Base-by-base conservation (phyloP, 2,329 filamentous ascomycete genomes). In the Pseudogymnoascus sp. region DNA sequence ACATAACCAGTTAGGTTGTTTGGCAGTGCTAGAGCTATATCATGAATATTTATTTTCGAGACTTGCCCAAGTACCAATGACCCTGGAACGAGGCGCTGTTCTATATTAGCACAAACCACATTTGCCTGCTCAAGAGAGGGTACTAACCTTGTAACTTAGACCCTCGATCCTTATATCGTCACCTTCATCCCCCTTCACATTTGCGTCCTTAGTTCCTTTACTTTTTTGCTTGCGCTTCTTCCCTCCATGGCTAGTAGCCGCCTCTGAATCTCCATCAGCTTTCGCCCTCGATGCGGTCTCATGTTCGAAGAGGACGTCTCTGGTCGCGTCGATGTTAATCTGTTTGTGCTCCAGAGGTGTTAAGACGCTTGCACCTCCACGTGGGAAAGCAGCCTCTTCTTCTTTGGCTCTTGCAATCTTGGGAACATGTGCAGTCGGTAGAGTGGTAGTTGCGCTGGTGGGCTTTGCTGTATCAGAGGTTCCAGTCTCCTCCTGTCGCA, bases 311-410 rank as follows among this genome's bases (percentile, higher is more conserved):
- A 96, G 80, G 43, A 93, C 95, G 80, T 99, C 95, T 71, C 89
- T 88, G 73, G 90, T 95, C 54, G 95, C 95, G 77, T 98, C 90
- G 65, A 96, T 88, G 72, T 95, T 89, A 67, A 99, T 98, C 77
- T 98, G 92, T 79, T 96, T 97, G 74, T 96, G 90, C 76, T 99
- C 95, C 62, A 99, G 80, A 19, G 95, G 93, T 1, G 95, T 97
- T 74, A 99, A 79, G 62, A 96, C 83, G 73, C 91, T 96, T 62
- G 87, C 93, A 48, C 95, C 96, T 64, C 95, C 95, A 81, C 95
- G 86, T 69, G 95, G 93, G 72, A 99, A 99, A 51, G 93, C 82
- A 36, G 88, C 87, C 74, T 97, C 95, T 69, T 98, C 95, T 69
- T 95, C 89, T 75, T 83, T 86, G 73, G 39, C 81, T 69, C 75